Evolutionary conservation across 1,139 yeast genomes (phyloP), one percentile per base, ranked within the genome.

Genomic region (Magnusiomyces tetraspermus): DNA sequence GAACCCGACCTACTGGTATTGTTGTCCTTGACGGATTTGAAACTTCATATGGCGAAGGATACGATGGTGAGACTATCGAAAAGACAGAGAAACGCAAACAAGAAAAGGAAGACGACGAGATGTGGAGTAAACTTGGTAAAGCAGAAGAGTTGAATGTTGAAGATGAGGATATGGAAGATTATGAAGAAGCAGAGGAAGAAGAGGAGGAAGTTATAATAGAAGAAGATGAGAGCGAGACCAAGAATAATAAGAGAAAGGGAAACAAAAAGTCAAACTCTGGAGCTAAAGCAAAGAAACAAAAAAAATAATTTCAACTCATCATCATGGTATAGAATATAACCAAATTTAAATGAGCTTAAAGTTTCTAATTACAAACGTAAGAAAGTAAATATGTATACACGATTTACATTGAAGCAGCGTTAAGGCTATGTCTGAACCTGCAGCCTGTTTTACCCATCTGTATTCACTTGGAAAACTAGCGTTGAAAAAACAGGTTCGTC

Each of bases 1-100:
- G 95, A 2, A 79, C 87, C 3, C 88, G 85, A 62, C 75, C 86
- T n/a, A 76, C 80, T 48, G 73, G 74, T 30, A 75, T 85, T 11
- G 63, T 75, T 49, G 66, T 86, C 3, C 59, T 87, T 36, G 63
- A 63, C 26, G 67, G 59, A 2, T 56, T 61, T 21, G 64, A 61
- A 19, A 58, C 26, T 15, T 13, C 6, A 6, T 36, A 36, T n/a
- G 49, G 22, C 11, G 43, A 38, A 2, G 53, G 36, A 3, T 26
- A 19, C 17, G 47, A 33, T 15, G 50, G 48, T 19, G 48, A 45
- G 26, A 45, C 47, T 8, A 30, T 30, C 13, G 51, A 31, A 26
- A 37, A 43, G 31, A 17, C 17, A 3, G 44, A 46, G 44, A 46
- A 49, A 8, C 52, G 30, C 33, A 40, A 36, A 17, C 51, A 49